A percentile compares a stretch with the other conserved stretches of the same genome.
phyloP scores from a whole-genome alignment of 208 protist species.

The Leishmania amazonensis region DNA sequence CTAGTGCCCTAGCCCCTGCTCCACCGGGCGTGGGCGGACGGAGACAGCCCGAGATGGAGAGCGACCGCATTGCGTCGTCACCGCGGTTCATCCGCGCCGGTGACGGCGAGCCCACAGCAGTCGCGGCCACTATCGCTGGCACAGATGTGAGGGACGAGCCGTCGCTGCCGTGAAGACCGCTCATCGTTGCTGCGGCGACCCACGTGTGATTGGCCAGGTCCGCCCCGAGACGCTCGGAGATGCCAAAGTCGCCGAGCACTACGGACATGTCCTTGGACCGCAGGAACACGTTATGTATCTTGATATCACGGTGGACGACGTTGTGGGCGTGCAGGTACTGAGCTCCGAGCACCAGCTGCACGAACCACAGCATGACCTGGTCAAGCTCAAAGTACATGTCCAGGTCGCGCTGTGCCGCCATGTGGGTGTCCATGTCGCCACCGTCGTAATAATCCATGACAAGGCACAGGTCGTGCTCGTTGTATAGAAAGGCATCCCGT shows the following conservation, averaged over 20 bases:
- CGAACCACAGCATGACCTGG: slow-evolving; percentile 83
- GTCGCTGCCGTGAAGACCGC: slow-evolving; percentile 10
- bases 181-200: slow-evolving; percentile 11
- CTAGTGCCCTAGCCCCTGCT: not conserved
- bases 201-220: slow-evolving; percentile 40
- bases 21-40: not conserved
- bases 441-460: slow-evolving; percentile 93
- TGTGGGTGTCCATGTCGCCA: slow-evolving; percentile 78
- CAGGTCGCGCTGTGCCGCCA: slow-evolving; percentile 61
- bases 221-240: slow-evolving; percentile 77
- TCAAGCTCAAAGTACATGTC: slow-evolving; percentile 70
- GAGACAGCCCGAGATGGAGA: not conserved
- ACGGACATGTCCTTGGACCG: slow-evolving; percentile 49
- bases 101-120: not conserved
- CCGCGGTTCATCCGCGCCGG: not conserved
- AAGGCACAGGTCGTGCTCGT: slow-evolving; percentile 81
- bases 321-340: slow-evolving; percentile 82
- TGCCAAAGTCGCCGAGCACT: slow-evolving; percentile 89
- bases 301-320: slow-evolving; percentile 91
- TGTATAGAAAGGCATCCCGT: slow-evolving; percentile 83
- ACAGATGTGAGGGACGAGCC: not conserved
- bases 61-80: not conserved
- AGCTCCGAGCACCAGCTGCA: slow-evolving; percentile 76
- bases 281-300: slow-evolving; percentile 91
- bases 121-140: not conserved